Evolutionary conservation across 768 basidiomycete species (phyloP), one percentile per base, ranked within the genome.

Genomic region (Artomyces pyxidatus): DNA sequence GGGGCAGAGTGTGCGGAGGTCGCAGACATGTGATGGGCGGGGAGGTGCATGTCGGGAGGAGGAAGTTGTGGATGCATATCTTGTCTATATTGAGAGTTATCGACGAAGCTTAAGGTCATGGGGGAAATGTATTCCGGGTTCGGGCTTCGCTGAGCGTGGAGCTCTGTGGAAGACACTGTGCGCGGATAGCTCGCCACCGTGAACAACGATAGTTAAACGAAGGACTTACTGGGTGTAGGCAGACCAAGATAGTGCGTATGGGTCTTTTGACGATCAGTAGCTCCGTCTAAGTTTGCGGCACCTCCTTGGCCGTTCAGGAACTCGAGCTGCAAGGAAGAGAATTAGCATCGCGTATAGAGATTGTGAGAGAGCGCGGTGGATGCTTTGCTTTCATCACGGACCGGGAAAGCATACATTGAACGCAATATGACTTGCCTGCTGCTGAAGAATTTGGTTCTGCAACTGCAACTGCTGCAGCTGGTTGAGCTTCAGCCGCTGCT

Each of bases 361-460:
- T 25, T 29, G 14, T 37, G 39, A 7, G 45, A 28, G 35, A 56
- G 25, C 25, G 12, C 10, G 12, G 3, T n/a, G 25, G 9, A 5
- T 47, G 17, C 21, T 9, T 44, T 47, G 17, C 21, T 9, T 44
- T 22, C 45, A 42, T 25, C 39, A 47, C 43, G 54, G 52, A 47
- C 45, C 48, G 39, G 41, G 37, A 40, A 47, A 45, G 48, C 48
- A 42, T 21, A 38, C 14, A 32, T 35, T 38, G 27, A 49, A 39
- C 28, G 29, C 23, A 5, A 42, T 35, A 19, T 42, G 44, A 61
- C 77, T 53, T 49, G 85, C 90, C 81, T 92, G 90, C 61, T 92
- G 89, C 59, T 92, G 89, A 51, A 91, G 87, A 51, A 90, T 86
- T 71, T 89, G 85, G 49, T 82, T 82, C 60, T 93, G 87, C 11